These are phyloP conservation scores for Bryoerythrophyllum caledonicum DNA, from an alignment of 225 moss, liverwort and hornwort species.

Conservation along the genomic window DNA sequence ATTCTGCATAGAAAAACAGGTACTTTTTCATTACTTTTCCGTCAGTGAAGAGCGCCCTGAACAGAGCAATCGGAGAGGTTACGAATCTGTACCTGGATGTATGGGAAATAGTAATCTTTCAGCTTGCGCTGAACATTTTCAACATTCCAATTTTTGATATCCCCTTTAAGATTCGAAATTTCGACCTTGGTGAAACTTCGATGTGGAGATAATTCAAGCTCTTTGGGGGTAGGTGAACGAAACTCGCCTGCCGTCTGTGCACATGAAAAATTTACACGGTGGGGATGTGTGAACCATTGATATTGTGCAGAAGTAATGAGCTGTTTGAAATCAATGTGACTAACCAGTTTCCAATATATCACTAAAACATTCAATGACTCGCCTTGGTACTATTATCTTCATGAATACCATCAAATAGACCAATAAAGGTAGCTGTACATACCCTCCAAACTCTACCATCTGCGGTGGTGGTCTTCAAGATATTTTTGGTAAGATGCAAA, in stretches of 20 bases:
- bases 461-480: slow-evolving; percentile 27
- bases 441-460: slow-evolving; percentile 49
- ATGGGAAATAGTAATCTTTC: slow-evolving; percentile 49
- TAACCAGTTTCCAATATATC: background rate
- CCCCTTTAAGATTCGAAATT: slow-evolving; percentile 35
- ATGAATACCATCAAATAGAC: background rate
- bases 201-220: slow-evolving; percentile 38
- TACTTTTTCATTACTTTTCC: background rate
- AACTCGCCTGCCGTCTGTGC: slow-evolving; percentile 43
- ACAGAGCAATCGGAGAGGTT: background rate
- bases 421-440: background rate
- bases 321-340: background rate
- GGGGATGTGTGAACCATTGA: background rate
- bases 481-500: slow-evolving; percentile 24
- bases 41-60: no score
- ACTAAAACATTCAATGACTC: background rate
- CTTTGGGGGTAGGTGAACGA: slow-evolving; percentile 33
- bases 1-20: slow-evolving; percentile 23
- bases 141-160: slow-evolving; percentile 33
- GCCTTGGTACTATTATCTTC: background rate
- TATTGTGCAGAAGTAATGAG: background rate
- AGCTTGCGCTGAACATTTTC: slow-evolving; percentile 44
- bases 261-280: background rate
- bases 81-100: slow-evolving; percentile 31
- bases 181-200: slow-evolving; percentile 59